Percentiles rank a stretch among this genome's conserved stretches.
phyloP scores from a whole-genome alignment of 345 rosid species.

The Eucalyptus erythrocorys region DNA sequence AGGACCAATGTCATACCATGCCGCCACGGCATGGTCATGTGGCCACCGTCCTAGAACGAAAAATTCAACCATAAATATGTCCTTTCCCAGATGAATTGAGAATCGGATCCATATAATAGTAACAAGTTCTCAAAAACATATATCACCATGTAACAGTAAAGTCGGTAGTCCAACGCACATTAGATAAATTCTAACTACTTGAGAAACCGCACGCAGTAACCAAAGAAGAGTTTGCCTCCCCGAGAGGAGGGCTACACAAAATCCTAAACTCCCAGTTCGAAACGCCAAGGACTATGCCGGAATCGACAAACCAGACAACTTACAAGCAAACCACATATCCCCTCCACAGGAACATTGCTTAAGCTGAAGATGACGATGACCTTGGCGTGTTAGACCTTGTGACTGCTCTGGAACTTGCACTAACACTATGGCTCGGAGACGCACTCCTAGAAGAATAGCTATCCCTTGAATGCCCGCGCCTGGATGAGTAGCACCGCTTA shows the following conservation, averaged over 20 bases:
- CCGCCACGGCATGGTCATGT: background rate
- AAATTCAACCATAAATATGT: background rate
- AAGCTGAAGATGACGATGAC: constrained; percentile 17
- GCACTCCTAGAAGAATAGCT: background rate
- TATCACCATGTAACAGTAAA: background rate
- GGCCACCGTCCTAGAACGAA: background rate
- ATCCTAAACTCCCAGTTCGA: background rate
- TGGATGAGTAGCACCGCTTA: constrained; percentile 16
- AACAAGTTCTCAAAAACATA: background rate
- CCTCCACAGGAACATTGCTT: background rate
- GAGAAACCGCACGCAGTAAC: background rate
- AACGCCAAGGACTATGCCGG: background rate
- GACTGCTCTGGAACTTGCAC: constrained; percentile 40
- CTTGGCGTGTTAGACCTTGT: constrained; percentile 53
- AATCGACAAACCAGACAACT: background rate
- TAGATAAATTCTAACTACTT: background rate
- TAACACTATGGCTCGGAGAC: constrained; percentile 7
- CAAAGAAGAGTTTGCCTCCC: background rate
- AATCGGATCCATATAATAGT: background rate
- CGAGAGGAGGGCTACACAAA: background rate
- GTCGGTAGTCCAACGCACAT: background rate
- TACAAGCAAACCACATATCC: background rate
- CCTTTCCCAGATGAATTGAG: background rate
- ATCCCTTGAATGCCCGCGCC: background rate
- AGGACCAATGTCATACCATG: background rate